Conservation (phyloP, 495 filamentous ascomycete species). For the Parmelia sp. region DNA sequence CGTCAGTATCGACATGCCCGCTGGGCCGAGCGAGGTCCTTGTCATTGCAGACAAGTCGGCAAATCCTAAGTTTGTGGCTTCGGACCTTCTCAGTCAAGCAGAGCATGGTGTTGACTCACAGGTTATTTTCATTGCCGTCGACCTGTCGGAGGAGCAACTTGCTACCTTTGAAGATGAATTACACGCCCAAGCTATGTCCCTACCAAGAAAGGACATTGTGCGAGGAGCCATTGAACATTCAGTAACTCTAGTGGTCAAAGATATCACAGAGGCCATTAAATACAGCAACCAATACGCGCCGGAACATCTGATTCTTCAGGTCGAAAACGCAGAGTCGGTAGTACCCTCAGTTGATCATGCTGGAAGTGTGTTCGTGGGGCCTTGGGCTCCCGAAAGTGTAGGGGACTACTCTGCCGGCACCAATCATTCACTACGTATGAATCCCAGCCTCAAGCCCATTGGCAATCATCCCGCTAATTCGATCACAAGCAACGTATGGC, state of each 20-base stretch:
- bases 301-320: slow-evolving; percentile 91
- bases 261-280: slow-evolving; percentile 74
- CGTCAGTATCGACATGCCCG: slow-evolving; percentile 97
- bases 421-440: slow-evolving; percentile 86
- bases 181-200: slow-evolving; percentile 76
- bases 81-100: slow-evolving; percentile 88
- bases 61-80: slow-evolving; percentile 91
- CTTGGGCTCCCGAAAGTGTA: slow-evolving; percentile 95
- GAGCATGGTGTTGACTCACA: slow-evolving; percentile 96
- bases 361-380: slow-evolving; percentile 88
- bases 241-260: slow-evolving; percentile 74
- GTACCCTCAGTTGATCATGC: slow-evolving; percentile 85
- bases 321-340: slow-evolving; percentile 62
- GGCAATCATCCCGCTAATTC: slow-evolving; percentile 1
- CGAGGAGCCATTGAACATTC: slow-evolving; percentile 86
- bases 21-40: slow-evolving; percentile 91
- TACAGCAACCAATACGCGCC: slow-evolving; percentile 95
- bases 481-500: slow-evolving; percentile 74
- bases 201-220: slow-evolving; percentile 90
- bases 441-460: slow-evolving; percentile 19
- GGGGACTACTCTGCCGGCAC: slow-evolving; percentile 97
- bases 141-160: slow-evolving; percentile 63
- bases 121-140: slow-evolving; percentile 85
- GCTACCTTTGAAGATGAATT: slow-evolving; percentile 83
- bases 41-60: slow-evolving; percentile 88